A percentile compares a stretch with the other conserved stretches of the same genome.
These are phyloP conservation scores for Pseudocercospora musae DNA, from an alignment of 2,329 filamentous ascomycete species.

Conservation along the genomic window DNA sequence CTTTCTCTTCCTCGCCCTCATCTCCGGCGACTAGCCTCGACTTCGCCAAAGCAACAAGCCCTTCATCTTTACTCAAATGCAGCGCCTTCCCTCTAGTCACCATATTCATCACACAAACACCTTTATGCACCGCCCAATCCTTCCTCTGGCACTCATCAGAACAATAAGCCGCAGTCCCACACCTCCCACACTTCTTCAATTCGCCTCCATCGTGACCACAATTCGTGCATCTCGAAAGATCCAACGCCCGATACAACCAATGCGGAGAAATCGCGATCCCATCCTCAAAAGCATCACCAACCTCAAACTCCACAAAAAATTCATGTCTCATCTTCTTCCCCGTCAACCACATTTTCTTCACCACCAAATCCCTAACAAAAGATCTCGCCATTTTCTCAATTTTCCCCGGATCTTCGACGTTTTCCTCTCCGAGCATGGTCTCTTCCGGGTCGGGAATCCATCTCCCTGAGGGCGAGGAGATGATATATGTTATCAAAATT, in stretches of 20 bases:
- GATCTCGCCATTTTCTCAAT: slow-evolving; percentile 7
- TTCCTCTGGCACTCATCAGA: slow-evolving; percentile 16
- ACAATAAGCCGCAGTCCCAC: slow-evolving; percentile 27
- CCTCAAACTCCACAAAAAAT: slow-evolving; percentile 21
- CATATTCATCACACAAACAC: slow-evolving; percentile 19
- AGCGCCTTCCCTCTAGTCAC: slow-evolving; percentile 24
- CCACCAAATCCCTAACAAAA: slow-evolving; percentile 15
- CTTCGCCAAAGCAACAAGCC: slow-evolving; percentile 12
- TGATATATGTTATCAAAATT: slow-evolving; percentile 19
- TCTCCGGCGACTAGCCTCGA: background rate
- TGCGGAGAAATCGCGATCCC: slow-evolving; percentile 23
- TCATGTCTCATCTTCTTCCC: slow-evolving; percentile 19
- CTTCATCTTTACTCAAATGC: slow-evolving; percentile 16
- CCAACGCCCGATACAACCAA: slow-evolving; percentile 20
- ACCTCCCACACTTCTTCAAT: slow-evolving; percentile 20
- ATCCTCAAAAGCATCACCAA: slow-evolving; percentile 22
- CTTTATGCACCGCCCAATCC: slow-evolving; percentile 26
- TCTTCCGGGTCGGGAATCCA: slow-evolving; percentile 19
- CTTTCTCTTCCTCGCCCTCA: background rate
- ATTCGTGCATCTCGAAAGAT: slow-evolving; percentile 16
- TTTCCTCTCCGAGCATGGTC: slow-evolving; percentile 28
- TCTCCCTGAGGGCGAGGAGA: background rate
- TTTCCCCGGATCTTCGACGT: slow-evolving; percentile 19
- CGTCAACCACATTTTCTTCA: slow-evolving; percentile 17
- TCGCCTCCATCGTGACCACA: slow-evolving; percentile 5